Evolutionary conservation across 495 filamentous ascomycete genomes (phyloP), one percentile per base, ranked within the genome.

Genomic region (Venustampulla echinocandica): DNA sequence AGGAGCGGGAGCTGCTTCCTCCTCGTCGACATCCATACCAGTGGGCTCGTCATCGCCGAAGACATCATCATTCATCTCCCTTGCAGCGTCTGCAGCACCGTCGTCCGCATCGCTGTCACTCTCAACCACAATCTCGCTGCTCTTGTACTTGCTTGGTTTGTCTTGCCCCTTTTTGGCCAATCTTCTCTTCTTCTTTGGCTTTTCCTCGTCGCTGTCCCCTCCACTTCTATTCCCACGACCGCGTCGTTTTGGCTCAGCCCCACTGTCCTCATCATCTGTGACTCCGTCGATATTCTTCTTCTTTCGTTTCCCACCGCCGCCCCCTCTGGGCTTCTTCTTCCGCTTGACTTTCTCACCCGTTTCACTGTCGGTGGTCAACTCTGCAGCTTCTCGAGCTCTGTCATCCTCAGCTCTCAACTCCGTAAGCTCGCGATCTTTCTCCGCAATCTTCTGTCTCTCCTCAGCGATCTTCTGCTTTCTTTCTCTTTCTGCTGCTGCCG

Each of bases 391-490:
- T 15, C 79, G 69, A 18, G 67, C 64, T 40, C 73, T 67, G 38
- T 95, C 87, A 50, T 90, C 87, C 46, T 85, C 86, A 1, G 70
- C 75, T 33, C 87, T 75, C 53, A 74, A 65, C 50, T 78, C 75
- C 0, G 83, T 87, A 17, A 85, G 68, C 36, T 77, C 76, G 40
- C 87, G 74, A 41, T 89, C 84, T 27, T 80, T 73, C 50, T 90
- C 86, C 14, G 80, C 67, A 58, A 95, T 86, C 54, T 71, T 77
- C 46, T 84, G 78, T 10, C 89, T 77, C 58, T 97, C 88, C 49
- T 86, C 85, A 13, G 81, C 76, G 45, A 97, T 81, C 64, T 83
- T 82, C 42, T 78, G 72, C 49, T 85, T 83, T 38, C 81, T 65
- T 59, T 89, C 85, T 17, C 74, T 69, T 42, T 82, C 81, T 14